These are phyloP conservation scores for Alopecurus myosuroides DNA, from an alignment of 176 grass and related monocot genomes.

Conservation along the genomic window DNA sequence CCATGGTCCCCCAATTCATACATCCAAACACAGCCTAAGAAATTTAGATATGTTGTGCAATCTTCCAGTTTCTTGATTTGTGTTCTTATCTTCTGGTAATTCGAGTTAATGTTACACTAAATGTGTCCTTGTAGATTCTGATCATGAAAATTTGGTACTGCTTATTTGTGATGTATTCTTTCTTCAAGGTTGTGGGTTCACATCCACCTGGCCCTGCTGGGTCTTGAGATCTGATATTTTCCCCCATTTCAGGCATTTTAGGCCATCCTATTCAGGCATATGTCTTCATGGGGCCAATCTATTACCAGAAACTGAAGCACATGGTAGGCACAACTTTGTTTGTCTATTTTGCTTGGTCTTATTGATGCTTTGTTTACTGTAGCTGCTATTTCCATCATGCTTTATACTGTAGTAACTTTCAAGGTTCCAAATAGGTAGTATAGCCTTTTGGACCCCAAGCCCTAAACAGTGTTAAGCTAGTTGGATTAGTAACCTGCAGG, in stretches of 20 bases:
- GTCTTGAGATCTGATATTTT: slow-evolving; percentile 2
- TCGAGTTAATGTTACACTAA: background rate
- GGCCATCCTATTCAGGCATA: slow-evolving; percentile 89
- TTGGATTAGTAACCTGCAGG: background rate
- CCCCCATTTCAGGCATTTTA: slow-evolving; percentile 63
- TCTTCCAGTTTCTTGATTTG: background rate
- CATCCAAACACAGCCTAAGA: background rate
- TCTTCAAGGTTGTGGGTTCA: background rate
- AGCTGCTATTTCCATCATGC: background rate
- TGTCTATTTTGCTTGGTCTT: slow-evolving; percentile 2
- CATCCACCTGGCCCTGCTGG: background rate
- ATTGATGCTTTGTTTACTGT: background rate
- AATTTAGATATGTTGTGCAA: background rate
- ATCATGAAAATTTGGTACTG: background rate
- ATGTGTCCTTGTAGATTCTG: background rate
- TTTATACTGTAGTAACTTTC: background rate
- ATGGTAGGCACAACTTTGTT: slow-evolving; percentile 57
- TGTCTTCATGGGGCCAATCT: slow-evolving; percentile 97
- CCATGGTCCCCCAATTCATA: too few relatives aligned
- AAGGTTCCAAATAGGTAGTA: background rate
- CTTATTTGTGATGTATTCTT: background rate
- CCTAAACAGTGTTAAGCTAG: background rate
- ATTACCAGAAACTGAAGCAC: slow-evolving; percentile 96
- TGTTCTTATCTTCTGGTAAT: background rate
- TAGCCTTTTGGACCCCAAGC: background rate